Evolutionary conservation across 2,329 filamentous ascomycete genomes (phyloP).

Genomic region (Pseudogymnoascus sp.): DNA sequence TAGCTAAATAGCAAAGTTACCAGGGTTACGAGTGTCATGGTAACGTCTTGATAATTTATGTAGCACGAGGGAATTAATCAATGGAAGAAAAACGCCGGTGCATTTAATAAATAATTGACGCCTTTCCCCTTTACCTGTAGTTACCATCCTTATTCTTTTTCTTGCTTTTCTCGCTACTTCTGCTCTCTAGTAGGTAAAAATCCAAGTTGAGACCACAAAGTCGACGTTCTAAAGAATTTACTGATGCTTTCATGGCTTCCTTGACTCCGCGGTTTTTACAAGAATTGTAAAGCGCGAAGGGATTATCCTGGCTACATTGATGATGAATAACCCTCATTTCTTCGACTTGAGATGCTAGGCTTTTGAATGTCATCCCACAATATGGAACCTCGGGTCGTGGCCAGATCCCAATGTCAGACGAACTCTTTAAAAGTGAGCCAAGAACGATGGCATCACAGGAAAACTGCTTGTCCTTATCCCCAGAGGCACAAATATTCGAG

Average conservation of each 20-base stretch:
- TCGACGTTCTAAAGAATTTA: conserved; percentile 15
- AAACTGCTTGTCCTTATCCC: not conserved
- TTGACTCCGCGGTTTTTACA: conserved; percentile 18
- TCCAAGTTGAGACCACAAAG: conserved; percentile 15
- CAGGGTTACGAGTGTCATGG: not conserved
- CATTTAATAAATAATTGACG: not conserved
- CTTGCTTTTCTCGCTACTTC: not conserved
- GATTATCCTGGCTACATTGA: conserved; percentile 17
- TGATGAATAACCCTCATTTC: conserved; percentile 18
- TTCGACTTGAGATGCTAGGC: conserved; percentile 15
- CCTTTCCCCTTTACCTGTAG: too few species aligned
- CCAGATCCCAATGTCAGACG: conserved; percentile 22
- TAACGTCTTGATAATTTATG: not conserved
- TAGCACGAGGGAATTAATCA: not conserved
- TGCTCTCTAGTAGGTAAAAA: not conserved
- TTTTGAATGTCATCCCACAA: conserved; percentile 16
- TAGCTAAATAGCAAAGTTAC: not conserved
- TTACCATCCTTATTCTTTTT: not conserved
- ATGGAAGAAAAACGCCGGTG: not conserved
- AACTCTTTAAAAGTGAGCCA: conserved; percentile 20
- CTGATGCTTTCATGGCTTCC: conserved; percentile 15
- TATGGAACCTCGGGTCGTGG: conserved; percentile 18
- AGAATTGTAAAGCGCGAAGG: conserved; percentile 16
- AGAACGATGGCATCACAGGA: conserved; percentile 21
- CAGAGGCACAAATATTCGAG: not conserved